Evolutionary conservation across 768 basidiomycete genomes (phyloP).

Genomic region (Grammothele lineata): DNA sequence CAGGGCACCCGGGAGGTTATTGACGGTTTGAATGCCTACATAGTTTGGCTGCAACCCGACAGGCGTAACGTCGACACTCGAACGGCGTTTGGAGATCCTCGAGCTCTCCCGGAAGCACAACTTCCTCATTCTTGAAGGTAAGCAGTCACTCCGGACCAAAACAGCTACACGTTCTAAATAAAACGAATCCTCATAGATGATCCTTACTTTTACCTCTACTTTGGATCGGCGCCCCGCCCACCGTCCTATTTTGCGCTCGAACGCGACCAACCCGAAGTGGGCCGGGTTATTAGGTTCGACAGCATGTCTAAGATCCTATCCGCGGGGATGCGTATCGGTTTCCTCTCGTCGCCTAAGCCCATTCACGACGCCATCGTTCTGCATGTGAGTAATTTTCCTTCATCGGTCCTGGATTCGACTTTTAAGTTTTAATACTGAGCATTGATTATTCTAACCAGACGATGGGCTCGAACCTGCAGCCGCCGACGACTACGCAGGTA

Average conservation of each 20-base stretch:
- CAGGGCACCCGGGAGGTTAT: no score
- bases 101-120: constrained; percentile 66
- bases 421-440: no score
- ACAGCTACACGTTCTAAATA: background rate
- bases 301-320: constrained; percentile 83
- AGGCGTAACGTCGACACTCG: constrained; percentile 69
- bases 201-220: constrained; percentile 78
- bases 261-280: constrained; percentile 56
- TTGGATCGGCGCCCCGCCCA: constrained; percentile 55
- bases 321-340: constrained; percentile 77
- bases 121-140: constrained; percentile 84
- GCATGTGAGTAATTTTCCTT: constrained; percentile 43
- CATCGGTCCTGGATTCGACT: background rate
- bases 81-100: constrained; percentile 69
- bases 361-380: constrained; percentile 68
- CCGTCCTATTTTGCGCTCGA: constrained; percentile 85
- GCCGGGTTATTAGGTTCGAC: constrained; percentile 85
- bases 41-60: constrained; percentile 87
- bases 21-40: background rate
- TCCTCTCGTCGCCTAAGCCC: constrained; percentile 67
- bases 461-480: constrained; percentile 61
- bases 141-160: constrained; percentile 14
- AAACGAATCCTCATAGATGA: constrained; percentile 50
- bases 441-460: constrained; percentile 47
- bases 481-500: constrained; percentile 59